Evolutionary conservation across 352 stramenopile genomes (phyloP), one percentile per base, ranked within the genome.

Genomic region (Phytophthora europaea): DNA sequence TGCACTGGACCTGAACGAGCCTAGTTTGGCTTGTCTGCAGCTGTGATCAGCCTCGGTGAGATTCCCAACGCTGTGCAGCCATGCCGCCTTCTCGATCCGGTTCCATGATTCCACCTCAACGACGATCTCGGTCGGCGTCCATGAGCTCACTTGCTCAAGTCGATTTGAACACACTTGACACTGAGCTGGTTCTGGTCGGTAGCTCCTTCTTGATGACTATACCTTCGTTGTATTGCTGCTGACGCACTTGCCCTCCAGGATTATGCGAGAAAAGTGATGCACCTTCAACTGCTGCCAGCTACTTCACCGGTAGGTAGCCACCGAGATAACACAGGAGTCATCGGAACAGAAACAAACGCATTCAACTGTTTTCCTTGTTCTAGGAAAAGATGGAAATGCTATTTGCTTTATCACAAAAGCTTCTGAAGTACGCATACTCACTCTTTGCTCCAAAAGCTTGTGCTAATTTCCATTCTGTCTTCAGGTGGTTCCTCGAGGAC

Each of bases 341-440:
- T 48, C 40, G 18, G 40, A 9, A 22, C 1, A 4, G 40, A 20
- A 22, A 31, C 28, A 48, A 48, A 7, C 40, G 8, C 40, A 48
- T 48, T 13, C 40, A 50, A 50, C n/a, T 9, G 18, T 50, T 9
- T 50, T 45, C 20, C 43, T 59, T 43, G 34, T 26, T 60, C 18
- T 55, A 82, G 75, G 75, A 79, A 31, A 82, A 82, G 50, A 22
- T 82, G 23, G 72, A 82, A 62, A 82, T 82, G 75, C 60, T 82
- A 12, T 82, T 82, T 64, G 72, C 73, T 31, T 60, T 82, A 55
- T 77, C 75, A 12, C 72, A 82, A 52, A 82, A 82, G 56, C 51
- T 82, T 40, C 50, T 82, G 45, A 79, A 67, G 75, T 81, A 66
- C 38, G 75, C 59, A 22, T 15, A 0, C 9, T 8, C 15, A n/a